These are phyloP conservation scores for Colletotrichum trifolii DNA, from an alignment of 2,329 filamentous ascomycete genomes.

Conservation along the genomic window DNA sequence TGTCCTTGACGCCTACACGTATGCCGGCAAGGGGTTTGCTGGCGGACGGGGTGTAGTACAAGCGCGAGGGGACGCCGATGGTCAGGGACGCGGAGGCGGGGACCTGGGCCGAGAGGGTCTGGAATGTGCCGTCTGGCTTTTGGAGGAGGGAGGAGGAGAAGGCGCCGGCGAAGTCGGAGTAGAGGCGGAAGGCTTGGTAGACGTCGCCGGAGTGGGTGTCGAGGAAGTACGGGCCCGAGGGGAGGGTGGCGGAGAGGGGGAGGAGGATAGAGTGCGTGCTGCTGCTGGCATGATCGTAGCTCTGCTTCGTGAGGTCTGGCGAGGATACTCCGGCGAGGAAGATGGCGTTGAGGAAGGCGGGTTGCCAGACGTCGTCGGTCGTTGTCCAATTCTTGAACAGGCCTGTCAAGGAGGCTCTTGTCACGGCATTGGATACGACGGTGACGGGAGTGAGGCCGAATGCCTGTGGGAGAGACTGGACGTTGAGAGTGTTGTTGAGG, in stretches of 20 bases:
- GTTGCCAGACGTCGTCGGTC: conserved; percentile 44
- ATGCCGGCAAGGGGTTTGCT: conserved; percentile 70
- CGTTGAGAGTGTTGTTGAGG: conserved; percentile 29
- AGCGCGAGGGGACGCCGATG: conserved; percentile 66
- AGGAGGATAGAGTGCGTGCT: conserved; percentile 38
- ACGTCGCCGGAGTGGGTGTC: conserved; percentile 44
- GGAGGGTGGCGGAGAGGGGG: conserved; percentile 38
- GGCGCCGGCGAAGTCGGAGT: conserved; percentile 47
- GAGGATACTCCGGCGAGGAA: conserved; percentile 36
- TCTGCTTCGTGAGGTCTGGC: conserved; percentile 34
- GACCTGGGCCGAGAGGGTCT: conserved; percentile 47
- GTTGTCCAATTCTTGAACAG: conserved; percentile 47
- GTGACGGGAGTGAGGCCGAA: conserved; percentile 49
- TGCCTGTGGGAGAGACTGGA: conserved; percentile 39
- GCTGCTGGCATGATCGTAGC: conserved; percentile 23
- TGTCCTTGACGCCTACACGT: conserved; percentile 72
- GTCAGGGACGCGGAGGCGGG: conserved; percentile 43
- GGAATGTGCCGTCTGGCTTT: conserved; percentile 45
- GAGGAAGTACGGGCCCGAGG: conserved; percentile 52
- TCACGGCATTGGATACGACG: conserved; percentile 43
- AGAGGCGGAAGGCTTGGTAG: conserved; percentile 49
- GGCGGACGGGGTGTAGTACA: conserved; percentile 65
- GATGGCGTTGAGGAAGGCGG: conserved; percentile 40
- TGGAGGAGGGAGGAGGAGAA: conserved; percentile 47
- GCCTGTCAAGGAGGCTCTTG: conserved; percentile 36